These are phyloP conservation scores for Marasmius oreades DNA, from an alignment of 1,284 basidiomycete species.

Conservation along the genomic window DNA sequence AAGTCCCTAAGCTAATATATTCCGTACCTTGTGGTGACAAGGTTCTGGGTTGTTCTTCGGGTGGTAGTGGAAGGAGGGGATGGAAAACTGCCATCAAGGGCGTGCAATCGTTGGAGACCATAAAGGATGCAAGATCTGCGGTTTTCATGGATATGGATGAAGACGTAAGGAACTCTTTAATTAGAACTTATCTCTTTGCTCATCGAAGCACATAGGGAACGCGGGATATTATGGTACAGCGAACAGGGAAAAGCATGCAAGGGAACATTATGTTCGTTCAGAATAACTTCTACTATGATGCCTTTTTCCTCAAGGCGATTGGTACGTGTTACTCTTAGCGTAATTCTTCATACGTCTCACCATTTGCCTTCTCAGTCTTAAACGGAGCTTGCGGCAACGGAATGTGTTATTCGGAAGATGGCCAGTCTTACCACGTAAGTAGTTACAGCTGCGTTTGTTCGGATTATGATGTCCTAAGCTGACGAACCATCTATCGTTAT, in stretches of 20 bases:
- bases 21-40: slow-evolving; percentile 68
- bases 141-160: slow-evolving; percentile 94
- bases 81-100: slow-evolving; percentile 64
- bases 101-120: slow-evolving; percentile 55
- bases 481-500: slow-evolving; percentile 6
- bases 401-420: slow-evolving; percentile 67
- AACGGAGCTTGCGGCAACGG: slow-evolving; percentile 90
- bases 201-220: slow-evolving; percentile 61
- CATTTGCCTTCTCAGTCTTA: slow-evolving; percentile 51
- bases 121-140: slow-evolving; percentile 79
- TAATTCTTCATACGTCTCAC: slow-evolving; percentile 1
- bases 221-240: slow-evolving; percentile 88
- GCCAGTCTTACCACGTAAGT: slow-evolving; percentile 69
- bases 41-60: slow-evolving; percentile 48
- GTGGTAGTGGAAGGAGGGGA: slow-evolving; percentile 51
- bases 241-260: slow-evolving; percentile 63
- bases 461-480: neutral
- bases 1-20: slow-evolving; percentile 64
- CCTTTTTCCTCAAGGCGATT: slow-evolving; percentile 97
- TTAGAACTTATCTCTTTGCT: slow-evolving; percentile 3
- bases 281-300: slow-evolving; percentile 98
- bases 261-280: slow-evolving; percentile 82
- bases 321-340: slow-evolving; percentile 42
- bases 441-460: neutral
- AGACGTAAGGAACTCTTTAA: slow-evolving; percentile 59